Percentiles rank a stretch among this genome's conserved stretches.
Conservation (phyloP, 805 yeast species). For the Wickerhamiella sergipiensis region DNA sequence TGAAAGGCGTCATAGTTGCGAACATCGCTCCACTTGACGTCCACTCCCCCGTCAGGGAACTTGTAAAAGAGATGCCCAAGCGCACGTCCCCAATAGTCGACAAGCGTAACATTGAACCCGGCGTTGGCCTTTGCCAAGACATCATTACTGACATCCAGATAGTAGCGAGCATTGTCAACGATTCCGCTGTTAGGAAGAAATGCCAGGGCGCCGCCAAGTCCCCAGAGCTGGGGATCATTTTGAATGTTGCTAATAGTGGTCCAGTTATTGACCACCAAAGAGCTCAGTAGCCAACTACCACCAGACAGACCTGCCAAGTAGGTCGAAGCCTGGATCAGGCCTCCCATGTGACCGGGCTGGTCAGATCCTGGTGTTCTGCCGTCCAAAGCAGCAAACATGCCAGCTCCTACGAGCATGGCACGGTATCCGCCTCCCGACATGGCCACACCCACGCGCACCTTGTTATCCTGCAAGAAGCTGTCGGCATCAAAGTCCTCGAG, state of each 20-base stretch:
- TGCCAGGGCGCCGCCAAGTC: constrained; percentile 45
- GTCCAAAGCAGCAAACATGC: constrained; percentile 67
- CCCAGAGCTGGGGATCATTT: constrained; percentile 43
- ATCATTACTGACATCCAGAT: constrained; percentile 33
- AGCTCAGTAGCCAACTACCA: constrained; percentile 69
- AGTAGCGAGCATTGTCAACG: constrained; percentile 36
- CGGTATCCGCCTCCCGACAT: constrained; percentile 84
- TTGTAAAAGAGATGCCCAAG: constrained; percentile 61
- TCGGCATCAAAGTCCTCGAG: constrained; percentile 37
- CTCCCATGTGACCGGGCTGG: constrained; percentile 45
- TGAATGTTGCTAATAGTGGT: constrained; percentile 51
- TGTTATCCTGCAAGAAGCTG: constrained; percentile 13
- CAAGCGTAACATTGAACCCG: constrained; percentile 51
- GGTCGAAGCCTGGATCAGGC: constrained; percentile 54
- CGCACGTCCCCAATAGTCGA: constrained; percentile 75
- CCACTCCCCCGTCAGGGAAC: constrained; percentile 47
- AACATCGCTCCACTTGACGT: constrained; percentile 43
- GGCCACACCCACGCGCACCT: constrained; percentile 41
- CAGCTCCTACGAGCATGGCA: constrained; percentile 80
- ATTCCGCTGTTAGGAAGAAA: constrained; percentile 50
- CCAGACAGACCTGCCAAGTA: constrained; percentile 77
- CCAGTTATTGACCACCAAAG: constrained; percentile 58
- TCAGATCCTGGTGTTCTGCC: constrained; percentile 42
- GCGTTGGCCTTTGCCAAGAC: constrained; percentile 43
- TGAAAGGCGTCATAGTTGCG: constrained; percentile 47